Evolutionary conservation across 495 filamentous ascomycete species (phyloP), one percentile per base, ranked within the genome.

Genomic region (Eremomyces bilateralis): DNA sequence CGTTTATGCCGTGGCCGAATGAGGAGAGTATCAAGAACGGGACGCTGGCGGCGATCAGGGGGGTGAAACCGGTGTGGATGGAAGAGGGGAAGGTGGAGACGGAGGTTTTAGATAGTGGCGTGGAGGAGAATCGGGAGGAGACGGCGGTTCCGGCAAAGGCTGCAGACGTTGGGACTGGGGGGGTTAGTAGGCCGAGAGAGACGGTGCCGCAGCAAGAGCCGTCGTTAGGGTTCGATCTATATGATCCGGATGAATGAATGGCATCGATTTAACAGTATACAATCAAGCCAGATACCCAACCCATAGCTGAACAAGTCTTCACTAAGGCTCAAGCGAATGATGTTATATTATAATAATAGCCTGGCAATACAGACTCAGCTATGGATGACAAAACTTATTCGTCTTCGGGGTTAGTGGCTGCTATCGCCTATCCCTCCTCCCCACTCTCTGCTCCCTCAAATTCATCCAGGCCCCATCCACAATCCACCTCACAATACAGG

Each of bases 1-100:
- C 47, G 21, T 83, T 77, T 48, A 53, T 61, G 28, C 77, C 77
- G 2, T 83, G 76, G 76, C 76, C 78, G 5, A 56, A 49, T 6
- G 71, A 77, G 34, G 62, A 67, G 19, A 53, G 61, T 11, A 72
- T 82, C 36, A 62, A 65, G 24, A 50, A 54, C 21, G 76, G 77
- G 21, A 72, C 65, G 4, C 58, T 83, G 34, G 69, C 62, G 3
- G 50, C 55, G 21, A 63, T 73, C n/a, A n/a, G n/a, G n/a, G n/a
- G n/a, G n/a, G n/a, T n/a, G n/a, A n/a, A n/a, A 17, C 66, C 73
- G 39, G 48, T 50, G 17, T 55, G 76, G 44, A 21, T 63, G 3
- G 69, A 76, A 42, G 46, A 58, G 24, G 71, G 70, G 1, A 55
- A 61, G 37, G 67, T 76, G 46, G 61, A 62, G 20, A 53, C 52